Evolutionary conservation across 768 basidiomycete genomes (phyloP).

Genomic region (Trichaptum fuscoviolaceum): DNA sequence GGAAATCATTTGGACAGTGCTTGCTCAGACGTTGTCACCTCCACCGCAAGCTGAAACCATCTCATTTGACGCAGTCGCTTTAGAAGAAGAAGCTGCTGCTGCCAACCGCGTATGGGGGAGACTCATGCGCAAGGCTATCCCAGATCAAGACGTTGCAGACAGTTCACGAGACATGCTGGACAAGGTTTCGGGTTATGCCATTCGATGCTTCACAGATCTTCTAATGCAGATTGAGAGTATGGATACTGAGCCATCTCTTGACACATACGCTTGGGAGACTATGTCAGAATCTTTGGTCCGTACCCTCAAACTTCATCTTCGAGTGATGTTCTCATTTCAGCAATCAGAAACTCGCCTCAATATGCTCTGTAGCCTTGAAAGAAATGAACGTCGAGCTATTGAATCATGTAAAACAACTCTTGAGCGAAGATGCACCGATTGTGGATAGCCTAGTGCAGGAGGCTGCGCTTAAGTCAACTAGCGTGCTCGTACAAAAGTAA

Average conservation of each 20-base stretch:
- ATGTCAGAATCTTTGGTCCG: slow-evolving; percentile 85
- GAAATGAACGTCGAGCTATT: slow-evolving; percentile 68
- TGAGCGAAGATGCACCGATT: slow-evolving; percentile 78
- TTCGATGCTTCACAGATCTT: slow-evolving; percentile 75
- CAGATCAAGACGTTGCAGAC: slow-evolving; percentile 35
- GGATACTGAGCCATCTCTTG: slow-evolving; percentile 71
- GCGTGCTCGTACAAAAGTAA: slow-evolving; percentile 79
- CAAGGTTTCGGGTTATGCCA: slow-evolving; percentile 50
- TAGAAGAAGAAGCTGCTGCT: slow-evolving; percentile 61
- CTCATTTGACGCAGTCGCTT: slow-evolving; percentile 26
- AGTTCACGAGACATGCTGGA: slow-evolving; percentile 33
- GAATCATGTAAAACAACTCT: slow-evolving; percentile 60
- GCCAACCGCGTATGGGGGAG: slow-evolving; percentile 78
- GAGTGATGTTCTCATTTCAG: not conserved
- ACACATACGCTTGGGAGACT: slow-evolving; percentile 91
- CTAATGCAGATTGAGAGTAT: slow-evolving; percentile 77
- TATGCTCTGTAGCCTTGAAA: slow-evolving; percentile 69
- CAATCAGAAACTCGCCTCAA: slow-evolving; percentile 79
- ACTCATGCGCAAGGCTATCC: slow-evolving; percentile 50
- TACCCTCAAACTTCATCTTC: not conserved
- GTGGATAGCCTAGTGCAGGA: slow-evolving; percentile 84
- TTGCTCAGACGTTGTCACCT: slow-evolving; percentile 62
- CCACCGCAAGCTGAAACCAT: slow-evolving; percentile 22
- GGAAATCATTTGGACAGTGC: slow-evolving; percentile 79
- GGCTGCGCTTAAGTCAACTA: slow-evolving; percentile 81